A percentile compares a stretch with the other conserved stretches of the same genome.
phyloP scores from a whole-genome alignment of 2,329 filamentous ascomycete species.

The Ciborinia camelliae region DNA sequence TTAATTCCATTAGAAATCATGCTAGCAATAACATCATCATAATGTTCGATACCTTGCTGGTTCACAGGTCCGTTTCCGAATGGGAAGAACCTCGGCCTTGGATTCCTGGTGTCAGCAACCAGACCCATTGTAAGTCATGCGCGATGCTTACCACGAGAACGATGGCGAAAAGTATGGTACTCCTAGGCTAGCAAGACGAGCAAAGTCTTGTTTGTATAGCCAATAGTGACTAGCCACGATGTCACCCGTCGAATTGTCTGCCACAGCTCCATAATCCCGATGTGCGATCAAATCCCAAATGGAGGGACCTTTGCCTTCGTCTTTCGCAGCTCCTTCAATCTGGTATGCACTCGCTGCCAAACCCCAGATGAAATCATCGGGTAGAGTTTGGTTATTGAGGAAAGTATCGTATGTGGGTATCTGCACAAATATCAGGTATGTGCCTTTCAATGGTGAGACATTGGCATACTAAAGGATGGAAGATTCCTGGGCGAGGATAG shows the following conservation, averaged over 20 bases:
- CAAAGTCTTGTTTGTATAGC: constrained; percentile 55
- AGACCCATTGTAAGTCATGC: too few species aligned
- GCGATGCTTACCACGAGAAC: constrained; percentile 33
- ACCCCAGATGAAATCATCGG: constrained; percentile 44
- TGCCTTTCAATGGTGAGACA: constrained; percentile 31
- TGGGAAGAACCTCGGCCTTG: constrained; percentile 46
- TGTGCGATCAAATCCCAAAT: constrained; percentile 43
- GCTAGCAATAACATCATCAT: constrained; percentile 52
- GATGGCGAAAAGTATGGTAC: constrained; percentile 48
- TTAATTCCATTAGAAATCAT: constrained; percentile 48
- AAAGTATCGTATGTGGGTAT: constrained; percentile 30
- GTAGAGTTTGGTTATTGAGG: constrained; percentile 39
- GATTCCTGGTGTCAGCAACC: not conserved
- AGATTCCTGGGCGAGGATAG: constrained; percentile 40
- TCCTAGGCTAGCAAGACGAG: constrained; percentile 50
- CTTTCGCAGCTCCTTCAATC: constrained; percentile 46
- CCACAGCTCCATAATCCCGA: constrained; percentile 33
- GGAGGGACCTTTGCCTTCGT: constrained; percentile 45
- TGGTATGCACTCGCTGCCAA: constrained; percentile 47
- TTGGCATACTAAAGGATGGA: constrained; percentile 43
- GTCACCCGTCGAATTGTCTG: constrained; percentile 46
- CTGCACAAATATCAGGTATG: constrained; percentile 19
- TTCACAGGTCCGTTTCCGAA: constrained; percentile 52
- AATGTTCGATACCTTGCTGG: constrained; percentile 49
- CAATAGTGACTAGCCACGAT: constrained; percentile 52